Evolutionary conservation across 352 stramenopile genomes (phyloP).

Genomic region (Pythium angustatum): DNA sequence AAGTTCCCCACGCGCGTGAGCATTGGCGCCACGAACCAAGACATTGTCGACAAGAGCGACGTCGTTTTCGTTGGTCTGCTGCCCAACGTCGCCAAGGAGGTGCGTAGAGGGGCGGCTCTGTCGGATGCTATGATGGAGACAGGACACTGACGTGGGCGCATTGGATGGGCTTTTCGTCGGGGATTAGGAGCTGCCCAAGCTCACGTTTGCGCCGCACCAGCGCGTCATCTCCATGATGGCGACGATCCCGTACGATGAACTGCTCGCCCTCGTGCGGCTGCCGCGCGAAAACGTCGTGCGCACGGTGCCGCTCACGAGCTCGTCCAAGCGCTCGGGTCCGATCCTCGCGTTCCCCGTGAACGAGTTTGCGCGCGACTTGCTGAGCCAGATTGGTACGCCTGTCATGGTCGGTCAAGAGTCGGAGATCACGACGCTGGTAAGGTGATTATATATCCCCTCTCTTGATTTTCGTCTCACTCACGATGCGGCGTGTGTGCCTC

Average conservation of each 20-base stretch:
- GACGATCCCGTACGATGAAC: slow-evolving; percentile 85
- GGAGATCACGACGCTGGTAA: slow-evolving; percentile 81
- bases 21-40: slow-evolving; percentile 72
- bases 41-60: slow-evolving; percentile 81
- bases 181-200: slow-evolving; percentile 62
- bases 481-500: background rate
- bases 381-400: slow-evolving; percentile 78
- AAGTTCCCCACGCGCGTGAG: slow-evolving; percentile 69
- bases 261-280: slow-evolving; percentile 68
- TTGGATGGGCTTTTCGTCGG: background rate
- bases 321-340: slow-evolving; percentile 73
- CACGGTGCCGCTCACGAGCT: slow-evolving; percentile 70
- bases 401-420: slow-evolving; percentile 78
- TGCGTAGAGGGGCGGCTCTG: background rate
- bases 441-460: slow-evolving; percentile 12
- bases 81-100: slow-evolving; percentile 61
- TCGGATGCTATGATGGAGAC: background rate
- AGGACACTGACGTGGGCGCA: no score
- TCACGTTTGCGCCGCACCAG: slow-evolving; percentile 65
- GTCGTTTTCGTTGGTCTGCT: slow-evolving; percentile 84
- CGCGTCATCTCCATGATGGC: slow-evolving; percentile 87
- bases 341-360: slow-evolving; percentile 83
- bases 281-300: slow-evolving; percentile 76
- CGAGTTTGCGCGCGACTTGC: slow-evolving; percentile 60
- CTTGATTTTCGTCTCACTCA: background rate